Evolutionary conservation across 345 rosid species (phyloP).

Genomic region (Durio zibethinus): DNA sequence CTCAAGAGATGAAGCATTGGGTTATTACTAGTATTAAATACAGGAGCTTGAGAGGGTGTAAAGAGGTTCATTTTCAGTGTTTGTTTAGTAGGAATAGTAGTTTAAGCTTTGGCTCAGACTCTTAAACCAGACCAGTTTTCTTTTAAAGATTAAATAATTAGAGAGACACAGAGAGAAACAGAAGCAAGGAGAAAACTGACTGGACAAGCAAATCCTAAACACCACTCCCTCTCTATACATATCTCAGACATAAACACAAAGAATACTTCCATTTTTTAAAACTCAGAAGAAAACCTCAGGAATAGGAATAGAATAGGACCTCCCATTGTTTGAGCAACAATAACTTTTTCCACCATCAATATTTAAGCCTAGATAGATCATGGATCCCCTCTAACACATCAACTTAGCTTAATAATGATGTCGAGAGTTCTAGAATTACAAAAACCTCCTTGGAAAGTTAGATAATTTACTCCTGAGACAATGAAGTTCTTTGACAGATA

Average conservation of each 20-base stretch:
- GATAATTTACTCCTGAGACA: background rate
- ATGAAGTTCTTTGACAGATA: background rate
- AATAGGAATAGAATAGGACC: background rate
- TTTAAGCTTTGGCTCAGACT: slow-evolving; percentile 9
- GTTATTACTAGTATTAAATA: slow-evolving; percentile 2
- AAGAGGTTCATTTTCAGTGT: slow-evolving; percentile 14
- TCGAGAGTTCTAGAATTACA: background rate
- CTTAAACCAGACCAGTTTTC: slow-evolving; percentile 23
- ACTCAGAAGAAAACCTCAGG: background rate
- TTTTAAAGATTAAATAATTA: slow-evolving; percentile 30
- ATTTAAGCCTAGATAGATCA: background rate
- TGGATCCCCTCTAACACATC: background rate
- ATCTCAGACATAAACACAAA: slow-evolving; percentile 15
- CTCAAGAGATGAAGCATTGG: slow-evolving; percentile 15
- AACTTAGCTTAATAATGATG: background rate
- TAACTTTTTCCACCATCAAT: background rate
- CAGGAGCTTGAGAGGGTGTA: slow-evolving; percentile 7
- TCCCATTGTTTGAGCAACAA: background rate
- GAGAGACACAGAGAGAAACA: slow-evolving; percentile 27
- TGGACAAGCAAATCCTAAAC: slow-evolving; percentile 21
- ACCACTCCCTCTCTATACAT: slow-evolving; percentile 11
- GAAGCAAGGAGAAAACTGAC: slow-evolving; percentile 10
- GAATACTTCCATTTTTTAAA: background rate
- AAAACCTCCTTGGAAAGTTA: background rate
- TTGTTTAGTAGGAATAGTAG: background rate